Evolutionary conservation across 805 yeast genomes (phyloP).

Genomic region (Candida patagonica): DNA sequence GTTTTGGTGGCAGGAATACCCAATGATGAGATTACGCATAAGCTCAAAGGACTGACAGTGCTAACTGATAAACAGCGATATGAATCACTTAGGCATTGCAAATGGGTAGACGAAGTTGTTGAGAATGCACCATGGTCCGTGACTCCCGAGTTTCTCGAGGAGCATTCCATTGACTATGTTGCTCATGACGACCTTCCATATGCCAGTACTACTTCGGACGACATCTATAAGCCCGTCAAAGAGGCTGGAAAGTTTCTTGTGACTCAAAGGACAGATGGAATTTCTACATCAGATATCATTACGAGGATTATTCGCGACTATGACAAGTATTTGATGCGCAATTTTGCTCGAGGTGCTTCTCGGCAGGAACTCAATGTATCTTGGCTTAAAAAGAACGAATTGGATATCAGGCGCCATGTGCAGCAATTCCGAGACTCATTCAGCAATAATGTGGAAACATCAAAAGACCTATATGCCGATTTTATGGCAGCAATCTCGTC

Average conservation of each 20-base stretch:
- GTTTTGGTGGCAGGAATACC: conserved; percentile 87
- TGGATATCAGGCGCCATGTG: conserved; percentile 86
- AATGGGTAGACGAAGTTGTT: conserved; percentile 96
- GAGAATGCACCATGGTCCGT: conserved; percentile 96
- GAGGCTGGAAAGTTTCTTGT: conserved; percentile 83
- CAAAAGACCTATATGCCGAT: conserved; percentile 77
- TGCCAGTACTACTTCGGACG: conserved; percentile 80
- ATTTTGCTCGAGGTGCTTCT: conserved; percentile 95
- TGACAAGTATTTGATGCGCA: conserved; percentile 93
- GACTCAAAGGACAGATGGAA: conserved; percentile 95
- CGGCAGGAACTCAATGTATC: conserved; percentile 93
- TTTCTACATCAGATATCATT: conserved; percentile 91
- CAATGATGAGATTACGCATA: conserved; percentile 82
- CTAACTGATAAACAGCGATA: conserved; percentile 78
- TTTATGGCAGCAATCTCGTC: conserved; percentile 33
- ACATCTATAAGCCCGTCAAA: conserved; percentile 87
- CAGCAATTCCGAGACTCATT: conserved; percentile 79
- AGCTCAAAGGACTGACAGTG: conserved; percentile 87
- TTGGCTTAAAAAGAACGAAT: conserved; percentile 94
- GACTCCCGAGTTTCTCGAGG: conserved; percentile 63
- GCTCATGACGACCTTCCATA: conserved; percentile 98
- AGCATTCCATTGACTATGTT: conserved; percentile 86
- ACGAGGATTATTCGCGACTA: conserved; percentile 92
- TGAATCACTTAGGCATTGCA: conserved; percentile 87
- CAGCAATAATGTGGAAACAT: conserved; percentile 56